Percentiles rank a stretch among this genome's conserved stretches.
These are phyloP conservation scores for Allomyces macrogynus DNA, from an alignment of 192 early-diverging fungal species.

Conservation along the genomic window DNA sequence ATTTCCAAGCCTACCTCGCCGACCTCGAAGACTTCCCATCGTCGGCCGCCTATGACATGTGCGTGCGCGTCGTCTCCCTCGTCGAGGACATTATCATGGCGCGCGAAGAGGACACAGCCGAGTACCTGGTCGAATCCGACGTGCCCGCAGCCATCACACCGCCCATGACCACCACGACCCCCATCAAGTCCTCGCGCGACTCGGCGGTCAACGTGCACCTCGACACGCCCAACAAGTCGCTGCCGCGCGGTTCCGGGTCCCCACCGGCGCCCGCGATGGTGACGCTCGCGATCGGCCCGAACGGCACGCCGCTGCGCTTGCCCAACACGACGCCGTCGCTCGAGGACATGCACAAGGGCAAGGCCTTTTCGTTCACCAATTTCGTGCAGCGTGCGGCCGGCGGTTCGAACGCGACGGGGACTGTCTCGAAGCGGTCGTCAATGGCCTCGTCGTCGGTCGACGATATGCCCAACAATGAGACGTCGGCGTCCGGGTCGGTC, in stretches of 20 bases:
- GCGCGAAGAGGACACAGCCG: too few relatives aligned
- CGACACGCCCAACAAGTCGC: too few relatives aligned
- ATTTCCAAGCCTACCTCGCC: conserved; percentile 68
- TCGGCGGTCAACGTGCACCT: too few relatives aligned
- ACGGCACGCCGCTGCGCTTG: too few relatives aligned
- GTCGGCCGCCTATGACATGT: background rate
- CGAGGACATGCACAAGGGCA: conserved; percentile 47
- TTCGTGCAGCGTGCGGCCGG: background rate
- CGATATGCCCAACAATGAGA: background rate
- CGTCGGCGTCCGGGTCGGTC: background rate
- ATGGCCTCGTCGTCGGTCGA: too few relatives aligned
- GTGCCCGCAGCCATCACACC: too few relatives aligned
- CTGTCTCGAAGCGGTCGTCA: background rate
- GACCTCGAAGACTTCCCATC: conserved; percentile 23
- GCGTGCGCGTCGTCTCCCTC: background rate
- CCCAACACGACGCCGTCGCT: conserved; percentile 31
- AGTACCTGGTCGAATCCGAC: background rate
- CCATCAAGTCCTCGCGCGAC: too few relatives aligned
- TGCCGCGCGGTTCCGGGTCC: too few relatives aligned
- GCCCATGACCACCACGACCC: too few relatives aligned
- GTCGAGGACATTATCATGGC: background rate
- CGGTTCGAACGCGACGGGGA: background rate
- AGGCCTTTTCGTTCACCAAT: conserved; percentile 38
- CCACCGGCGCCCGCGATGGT: too few relatives aligned
- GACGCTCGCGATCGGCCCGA: too few relatives aligned